These are phyloP conservation scores for Ceratocystis variospora DNA, from an alignment of 2,329 filamentous ascomycete genomes.

Conservation along the genomic window DNA sequence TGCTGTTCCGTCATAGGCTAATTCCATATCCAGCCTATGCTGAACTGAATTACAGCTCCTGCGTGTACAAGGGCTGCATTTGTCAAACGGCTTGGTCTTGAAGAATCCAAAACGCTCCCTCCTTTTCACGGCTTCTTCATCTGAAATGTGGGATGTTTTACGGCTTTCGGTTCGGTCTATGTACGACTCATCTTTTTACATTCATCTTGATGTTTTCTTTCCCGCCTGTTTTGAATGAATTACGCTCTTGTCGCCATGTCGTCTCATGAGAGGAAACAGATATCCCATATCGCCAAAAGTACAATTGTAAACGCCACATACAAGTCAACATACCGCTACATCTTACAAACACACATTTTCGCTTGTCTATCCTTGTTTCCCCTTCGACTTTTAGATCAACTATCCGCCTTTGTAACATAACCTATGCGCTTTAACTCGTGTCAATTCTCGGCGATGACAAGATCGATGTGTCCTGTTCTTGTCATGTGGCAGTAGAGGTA, in stretches of 20 bases:
- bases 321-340: constrained; percentile 9
- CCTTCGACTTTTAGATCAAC: not conserved
- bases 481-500: not conserved
- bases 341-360: not conserved
- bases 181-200: not conserved
- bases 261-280: not conserved
- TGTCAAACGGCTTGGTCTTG: not conserved
- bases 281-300: not conserved
- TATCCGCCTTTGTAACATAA: not conserved
- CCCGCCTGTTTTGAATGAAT: constrained; percentile 6
- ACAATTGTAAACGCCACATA: constrained; percentile 9
- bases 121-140: not conserved
- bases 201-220: constrained; percentile 8
- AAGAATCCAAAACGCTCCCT: not conserved
- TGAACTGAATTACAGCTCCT: not conserved
- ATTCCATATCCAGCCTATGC: not conserved
- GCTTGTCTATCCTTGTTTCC: not conserved
- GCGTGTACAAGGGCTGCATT: not conserved
- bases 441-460: not conserved
- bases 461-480: not conserved
- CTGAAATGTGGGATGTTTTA: not conserved
- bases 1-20: not conserved
- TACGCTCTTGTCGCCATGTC: constrained; percentile 4
- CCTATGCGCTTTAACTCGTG: not conserved
- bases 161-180: not conserved